Conservation (phyloP, 352 stramenopile genomes). For the Phytophthora cajani region DNA sequence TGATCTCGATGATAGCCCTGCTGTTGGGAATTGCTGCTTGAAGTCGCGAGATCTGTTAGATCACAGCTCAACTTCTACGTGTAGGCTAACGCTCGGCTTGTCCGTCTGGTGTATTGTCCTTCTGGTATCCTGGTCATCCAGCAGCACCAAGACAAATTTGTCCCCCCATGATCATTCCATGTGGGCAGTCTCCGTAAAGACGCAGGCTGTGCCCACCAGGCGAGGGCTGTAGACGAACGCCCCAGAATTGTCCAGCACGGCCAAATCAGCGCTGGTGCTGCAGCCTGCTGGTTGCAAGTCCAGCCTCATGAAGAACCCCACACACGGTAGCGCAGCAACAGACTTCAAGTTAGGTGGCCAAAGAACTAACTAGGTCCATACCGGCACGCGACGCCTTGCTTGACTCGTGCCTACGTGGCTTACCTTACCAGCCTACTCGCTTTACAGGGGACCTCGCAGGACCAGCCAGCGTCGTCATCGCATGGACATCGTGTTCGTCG, state of each 20-base stretch:
- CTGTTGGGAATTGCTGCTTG: neutral
- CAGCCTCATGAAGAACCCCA: no score
- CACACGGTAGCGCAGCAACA: no score
- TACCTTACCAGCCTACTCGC: neutral
- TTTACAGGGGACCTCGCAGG: neutral
- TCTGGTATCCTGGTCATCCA: neutral
- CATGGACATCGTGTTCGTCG: neutral
- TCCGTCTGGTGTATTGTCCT: neutral
- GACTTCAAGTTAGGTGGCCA: no score
- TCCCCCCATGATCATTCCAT: neutral
- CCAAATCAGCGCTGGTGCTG: no score
- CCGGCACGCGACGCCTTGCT: neutral
- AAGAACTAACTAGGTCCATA: neutral
- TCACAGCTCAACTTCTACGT: no score
- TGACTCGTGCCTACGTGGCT: neutral
- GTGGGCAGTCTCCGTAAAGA: neutral
- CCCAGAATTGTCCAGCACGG: neutral
- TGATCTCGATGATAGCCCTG: neutral
- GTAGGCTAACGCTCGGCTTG: no score
- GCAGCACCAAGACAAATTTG: neutral
- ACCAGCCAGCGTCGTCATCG: slow-evolving; percentile 1
- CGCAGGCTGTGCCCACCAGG: neutral
- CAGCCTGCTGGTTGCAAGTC: no score
- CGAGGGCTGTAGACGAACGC: neutral
- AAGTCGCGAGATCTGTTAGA: neutral